Evolutionary conservation across 495 filamentous ascomycete genomes (phyloP).

Genomic region (Podospora appendiculata): DNA sequence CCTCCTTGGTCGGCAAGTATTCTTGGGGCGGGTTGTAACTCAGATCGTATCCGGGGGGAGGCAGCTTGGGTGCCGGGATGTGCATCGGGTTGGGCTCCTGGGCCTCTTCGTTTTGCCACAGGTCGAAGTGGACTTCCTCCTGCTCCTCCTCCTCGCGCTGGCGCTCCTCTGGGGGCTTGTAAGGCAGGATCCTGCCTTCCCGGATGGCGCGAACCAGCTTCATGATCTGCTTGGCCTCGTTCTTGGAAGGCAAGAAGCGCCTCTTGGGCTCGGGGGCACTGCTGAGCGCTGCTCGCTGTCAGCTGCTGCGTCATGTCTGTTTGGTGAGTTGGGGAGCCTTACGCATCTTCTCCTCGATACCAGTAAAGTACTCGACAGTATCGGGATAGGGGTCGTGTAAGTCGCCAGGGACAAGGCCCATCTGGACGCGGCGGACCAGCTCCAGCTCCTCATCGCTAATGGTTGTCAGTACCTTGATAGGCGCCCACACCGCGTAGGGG

Average conservation of each 20-base stretch:
- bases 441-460: conserved; percentile 76
- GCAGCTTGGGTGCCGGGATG: conserved; percentile 89
- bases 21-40: conserved; percentile 96
- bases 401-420: conserved; percentile 81
- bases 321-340: not conserved
- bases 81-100: conserved; percentile 87
- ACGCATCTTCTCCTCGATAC: conserved; percentile 83
- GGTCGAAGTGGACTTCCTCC: conserved; percentile 66
- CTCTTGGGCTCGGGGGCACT: conserved; percentile 93
- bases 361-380: conserved; percentile 86
- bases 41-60: conserved; percentile 88
- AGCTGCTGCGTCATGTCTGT: not conserved
- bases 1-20: conserved; percentile 79
- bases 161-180: conserved; percentile 70
- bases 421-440: conserved; percentile 78
- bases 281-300: conserved; percentile 51
- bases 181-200: conserved; percentile 89
- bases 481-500: not conserved
- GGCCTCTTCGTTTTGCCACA: conserved; percentile 88
- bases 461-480: not conserved
- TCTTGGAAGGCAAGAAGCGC: conserved; percentile 94
- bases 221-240: conserved; percentile 94
- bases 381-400: conserved; percentile 90
- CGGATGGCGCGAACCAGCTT: conserved; percentile 94
- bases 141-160: conserved; percentile 62